A percentile compares a stretch with the other conserved stretches of the same genome.
These are phyloP conservation scores for Diaporthe longicolla DNA, from an alignment of 2,329 filamentous ascomycete genomes.

Conservation along the genomic window DNA sequence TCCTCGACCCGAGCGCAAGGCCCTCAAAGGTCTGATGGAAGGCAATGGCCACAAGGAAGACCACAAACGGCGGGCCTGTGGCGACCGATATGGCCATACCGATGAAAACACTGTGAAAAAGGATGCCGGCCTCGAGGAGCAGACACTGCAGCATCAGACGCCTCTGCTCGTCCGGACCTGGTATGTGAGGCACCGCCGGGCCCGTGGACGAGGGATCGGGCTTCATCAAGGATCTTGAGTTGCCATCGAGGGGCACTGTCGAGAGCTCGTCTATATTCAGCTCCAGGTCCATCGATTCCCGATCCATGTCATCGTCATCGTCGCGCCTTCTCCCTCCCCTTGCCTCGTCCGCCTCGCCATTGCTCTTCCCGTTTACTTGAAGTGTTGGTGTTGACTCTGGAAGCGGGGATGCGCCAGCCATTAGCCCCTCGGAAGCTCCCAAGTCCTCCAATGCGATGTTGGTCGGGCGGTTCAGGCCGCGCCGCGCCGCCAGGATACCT, in stretches of 20 bases:
- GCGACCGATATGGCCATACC: constrained; percentile 89
- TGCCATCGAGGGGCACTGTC: constrained; percentile 45
- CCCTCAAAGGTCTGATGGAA: constrained; percentile 94
- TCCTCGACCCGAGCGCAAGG: constrained; percentile 86
- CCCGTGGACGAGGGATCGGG: constrained; percentile 41
- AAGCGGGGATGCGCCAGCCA: constrained; percentile 71
- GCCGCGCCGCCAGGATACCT: constrained; percentile 55
- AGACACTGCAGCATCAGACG: constrained; percentile 82
- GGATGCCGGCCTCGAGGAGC: constrained; percentile 84
- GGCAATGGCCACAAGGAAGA: constrained; percentile 84
- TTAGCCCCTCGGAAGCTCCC: constrained; percentile 67
- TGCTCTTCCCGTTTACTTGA: constrained; percentile 41
- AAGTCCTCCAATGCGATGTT: constrained; percentile 67
- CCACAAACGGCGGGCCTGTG: constrained; percentile 82
- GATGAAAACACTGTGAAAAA: constrained; percentile 89
- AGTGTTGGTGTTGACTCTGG: constrained; percentile 65
- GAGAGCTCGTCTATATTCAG: constrained; percentile 74
- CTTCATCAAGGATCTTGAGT: constrained; percentile 45
- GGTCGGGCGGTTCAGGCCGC: constrained; percentile 58
- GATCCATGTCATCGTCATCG: constrained; percentile 60
- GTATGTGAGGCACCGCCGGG: constrained; percentile 48
- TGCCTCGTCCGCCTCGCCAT: constrained; percentile 40
- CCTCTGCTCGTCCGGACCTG: constrained; percentile 71
- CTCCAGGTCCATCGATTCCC: constrained; percentile 65
- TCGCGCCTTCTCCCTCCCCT: constrained; percentile 50